These are phyloP conservation scores for Typha latifolia DNA, from an alignment of 176 grass and related monocot genomes.

Conservation along the genomic window DNA sequence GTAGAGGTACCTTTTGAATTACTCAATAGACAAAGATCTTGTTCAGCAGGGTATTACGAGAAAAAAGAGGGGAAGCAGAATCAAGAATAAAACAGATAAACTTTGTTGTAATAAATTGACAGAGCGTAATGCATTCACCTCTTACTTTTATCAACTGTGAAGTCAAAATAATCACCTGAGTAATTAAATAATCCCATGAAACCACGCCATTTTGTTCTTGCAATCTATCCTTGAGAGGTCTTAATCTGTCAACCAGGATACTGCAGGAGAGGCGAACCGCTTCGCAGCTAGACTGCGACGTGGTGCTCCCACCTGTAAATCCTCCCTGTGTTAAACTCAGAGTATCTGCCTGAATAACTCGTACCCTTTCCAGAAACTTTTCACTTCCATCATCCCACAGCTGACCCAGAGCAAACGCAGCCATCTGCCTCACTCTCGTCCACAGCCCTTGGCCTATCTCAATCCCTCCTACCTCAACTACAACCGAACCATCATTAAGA, in stretches of 20 bases:
- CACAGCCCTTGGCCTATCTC: conserved; percentile 91
- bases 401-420: conserved; percentile 67
- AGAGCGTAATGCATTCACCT: not conserved
- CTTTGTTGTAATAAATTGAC: not conserved
- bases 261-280: conserved; percentile 60
- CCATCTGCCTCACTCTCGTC: conserved; percentile 95
- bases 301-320: conserved; percentile 79
- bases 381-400: conserved; percentile 53
- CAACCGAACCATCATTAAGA: conserved; percentile 83
- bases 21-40: no score
- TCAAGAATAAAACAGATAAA: conserved; percentile 27
- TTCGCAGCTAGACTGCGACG: conserved; percentile 81
- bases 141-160: conserved; percentile 4
- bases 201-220: conserved; percentile 37
- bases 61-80: no score
- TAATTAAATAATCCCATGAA: conserved; percentile 66
- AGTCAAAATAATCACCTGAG: conserved; percentile 37
- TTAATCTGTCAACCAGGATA: conserved; percentile 65
- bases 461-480: conserved; percentile 95
- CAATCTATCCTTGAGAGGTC: conserved; percentile 62
- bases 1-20: no score
- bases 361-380: conserved; percentile 53
- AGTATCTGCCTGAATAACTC: conserved; percentile 82
- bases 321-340: conserved; percentile 81
- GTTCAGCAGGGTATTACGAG: no score